These are phyloP conservation scores for Thuidium tamariscinum DNA, from an alignment of 225 moss, liverwort and hornwort genomes.

Conservation along the genomic window DNA sequence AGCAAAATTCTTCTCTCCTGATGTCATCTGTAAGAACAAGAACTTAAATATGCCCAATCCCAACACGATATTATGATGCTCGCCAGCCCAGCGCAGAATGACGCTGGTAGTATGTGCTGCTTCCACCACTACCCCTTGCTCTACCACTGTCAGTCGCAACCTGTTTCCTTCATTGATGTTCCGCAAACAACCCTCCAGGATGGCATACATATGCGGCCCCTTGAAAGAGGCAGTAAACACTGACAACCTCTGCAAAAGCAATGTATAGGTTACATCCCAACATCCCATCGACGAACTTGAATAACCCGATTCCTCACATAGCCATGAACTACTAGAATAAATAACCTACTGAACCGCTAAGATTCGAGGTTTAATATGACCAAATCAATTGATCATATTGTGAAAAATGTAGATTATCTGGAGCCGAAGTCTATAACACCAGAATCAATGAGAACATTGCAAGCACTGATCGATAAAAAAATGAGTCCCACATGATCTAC, in stretches of 20 bases:
- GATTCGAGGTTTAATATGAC: not conserved
- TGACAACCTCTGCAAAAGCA: constrained; percentile 48
- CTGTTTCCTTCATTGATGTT: constrained; percentile 44
- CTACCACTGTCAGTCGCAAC: constrained; percentile 21
- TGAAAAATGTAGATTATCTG: not conserved
- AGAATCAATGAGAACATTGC: not conserved
- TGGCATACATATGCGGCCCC: constrained; percentile 44
- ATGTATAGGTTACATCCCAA: not conserved
- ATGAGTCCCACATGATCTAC: not conserved
- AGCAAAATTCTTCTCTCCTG: constrained; percentile 18
- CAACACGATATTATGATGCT: constrained; percentile 44
- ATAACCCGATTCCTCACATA: not conserved
- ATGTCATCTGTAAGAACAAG: constrained; percentile 28
- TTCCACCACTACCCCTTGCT: constrained; percentile 45
- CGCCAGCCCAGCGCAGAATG: constrained; percentile 64
- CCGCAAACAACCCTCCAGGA: constrained; percentile 56
- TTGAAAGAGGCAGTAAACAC: constrained; percentile 48
- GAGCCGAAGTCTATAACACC: not conserved
- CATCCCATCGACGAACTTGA: not conserved
- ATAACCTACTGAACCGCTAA: not conserved
- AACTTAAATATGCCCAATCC: constrained; percentile 30
- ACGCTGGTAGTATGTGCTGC: constrained; percentile 59
- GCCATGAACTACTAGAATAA: not conserved
- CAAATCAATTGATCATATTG: not conserved
- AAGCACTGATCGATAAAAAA: not conserved